Percentiles rank a stretch among this genome's conserved stretches.
Conservation (phyloP, 306 rosid genomes). For the Acmispon strigosus region DNA sequence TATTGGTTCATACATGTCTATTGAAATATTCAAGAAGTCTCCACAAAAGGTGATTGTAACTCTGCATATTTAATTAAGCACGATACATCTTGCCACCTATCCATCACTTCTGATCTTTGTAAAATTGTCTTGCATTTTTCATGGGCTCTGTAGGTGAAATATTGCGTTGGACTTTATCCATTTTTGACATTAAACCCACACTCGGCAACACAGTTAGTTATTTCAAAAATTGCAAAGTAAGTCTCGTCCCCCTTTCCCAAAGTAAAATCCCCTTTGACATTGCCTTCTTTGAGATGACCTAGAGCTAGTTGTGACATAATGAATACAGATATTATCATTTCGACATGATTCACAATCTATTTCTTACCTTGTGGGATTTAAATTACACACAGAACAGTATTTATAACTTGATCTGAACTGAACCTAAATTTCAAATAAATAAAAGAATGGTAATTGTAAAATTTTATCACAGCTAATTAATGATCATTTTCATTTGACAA, state of each 20-base stretch:
- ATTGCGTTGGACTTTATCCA: constrained; percentile 73
- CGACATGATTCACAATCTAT: constrained; percentile 12
- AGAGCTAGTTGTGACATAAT: background rate
- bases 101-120: constrained; percentile 16
- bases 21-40: constrained; percentile 52
- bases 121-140: constrained; percentile 22
- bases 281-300: constrained; percentile 2
- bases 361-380: background rate
- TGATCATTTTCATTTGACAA: constrained; percentile 2
- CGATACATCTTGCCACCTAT: constrained; percentile 5
- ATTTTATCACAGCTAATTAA: background rate
- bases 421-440: background rate
- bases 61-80: constrained; percentile 2
- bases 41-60: constrained; percentile 51
- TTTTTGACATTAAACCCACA: constrained; percentile 61
- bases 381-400: background rate
- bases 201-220: constrained; percentile 44
- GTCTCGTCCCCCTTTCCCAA: background rate
- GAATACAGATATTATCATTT: constrained; percentile 4
- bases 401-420: constrained; percentile 9
- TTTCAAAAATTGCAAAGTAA: constrained; percentile 50
- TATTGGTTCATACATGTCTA: constrained; percentile 67
- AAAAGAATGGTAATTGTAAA: background rate
- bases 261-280: background rate
- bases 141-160: constrained; percentile 54